Percentiles rank a stretch among this genome's conserved stretches.
phyloP scores from a whole-genome alignment of 805 yeast genomes.

The Candida ulmi region DNA sequence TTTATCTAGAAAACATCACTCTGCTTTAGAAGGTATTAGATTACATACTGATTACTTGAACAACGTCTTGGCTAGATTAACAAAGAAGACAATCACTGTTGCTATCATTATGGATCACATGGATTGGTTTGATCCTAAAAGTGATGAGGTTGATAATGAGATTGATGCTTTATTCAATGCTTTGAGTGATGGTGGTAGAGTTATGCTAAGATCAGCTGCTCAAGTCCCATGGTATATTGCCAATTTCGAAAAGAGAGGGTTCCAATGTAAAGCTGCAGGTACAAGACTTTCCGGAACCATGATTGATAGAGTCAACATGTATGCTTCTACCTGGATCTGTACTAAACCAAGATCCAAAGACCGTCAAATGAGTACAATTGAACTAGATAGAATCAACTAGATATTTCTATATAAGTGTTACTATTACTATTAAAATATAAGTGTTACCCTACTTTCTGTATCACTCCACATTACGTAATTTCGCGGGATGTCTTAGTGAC shows the following conservation, averaged over 20 bases:
- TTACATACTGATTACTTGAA: slow-evolving; percentile 75
- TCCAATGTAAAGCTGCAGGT: slow-evolving; percentile 63
- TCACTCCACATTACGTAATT: too few relatives aligned
- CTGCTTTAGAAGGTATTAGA: slow-evolving; percentile 65
- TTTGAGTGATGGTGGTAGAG: slow-evolving; percentile 63
- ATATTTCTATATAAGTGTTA: too few relatives aligned
- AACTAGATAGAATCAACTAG: slow-evolving; percentile 8
- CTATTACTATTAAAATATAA: too few relatives aligned
- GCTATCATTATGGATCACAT: slow-evolving; percentile 88
- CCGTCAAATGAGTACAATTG: slow-evolving; percentile 23
- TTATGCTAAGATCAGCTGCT: slow-evolving; percentile 71
- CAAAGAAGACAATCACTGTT: slow-evolving; percentile 58
- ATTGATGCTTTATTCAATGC: slow-evolving; percentile 59
- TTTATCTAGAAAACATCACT: slow-evolving; percentile 33
- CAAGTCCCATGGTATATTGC: slow-evolving; percentile 72
- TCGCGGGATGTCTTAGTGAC: too few relatives aligned
- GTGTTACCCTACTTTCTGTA: too few relatives aligned
- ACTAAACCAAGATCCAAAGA: slow-evolving; percentile 35
- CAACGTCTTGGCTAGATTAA: slow-evolving; percentile 66
- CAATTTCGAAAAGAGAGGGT: slow-evolving; percentile 63
- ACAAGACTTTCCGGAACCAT: slow-evolving; percentile 56
- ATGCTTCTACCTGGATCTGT: slow-evolving; percentile 85
- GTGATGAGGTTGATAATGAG: slow-evolving; percentile 59
- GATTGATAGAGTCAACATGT: slow-evolving; percentile 82
- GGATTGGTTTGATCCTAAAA: slow-evolving; percentile 81